Evolutionary conservation across 1,284 basidiomycete genomes (phyloP).

Genomic region (Fistulina hepatica): DNA sequence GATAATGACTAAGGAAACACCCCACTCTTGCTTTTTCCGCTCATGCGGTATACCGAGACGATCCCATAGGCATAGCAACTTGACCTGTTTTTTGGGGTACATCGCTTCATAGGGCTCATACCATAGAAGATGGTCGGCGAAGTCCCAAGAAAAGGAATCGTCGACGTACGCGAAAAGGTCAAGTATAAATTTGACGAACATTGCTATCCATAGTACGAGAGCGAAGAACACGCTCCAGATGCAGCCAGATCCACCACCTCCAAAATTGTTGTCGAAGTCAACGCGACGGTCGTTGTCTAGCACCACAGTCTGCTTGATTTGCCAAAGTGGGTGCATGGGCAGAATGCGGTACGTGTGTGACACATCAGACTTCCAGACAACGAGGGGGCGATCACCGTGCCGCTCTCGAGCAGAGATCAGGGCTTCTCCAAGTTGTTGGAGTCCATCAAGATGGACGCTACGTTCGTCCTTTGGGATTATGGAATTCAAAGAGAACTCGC

Average conservation of each 20-base stretch:
- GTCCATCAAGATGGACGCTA: slow-evolving; percentile 18
- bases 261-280: slow-evolving; percentile 13
- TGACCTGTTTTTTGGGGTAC: slow-evolving; percentile 23
- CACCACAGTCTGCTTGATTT: slow-evolving; percentile 2
- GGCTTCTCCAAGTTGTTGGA: slow-evolving; percentile 18
- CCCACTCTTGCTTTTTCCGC: slow-evolving; percentile 27
- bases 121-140: slow-evolving; percentile 9
- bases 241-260: neutral
- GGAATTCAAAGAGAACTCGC: slow-evolving; percentile 26
- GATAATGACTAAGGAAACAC: slow-evolving; percentile 23
- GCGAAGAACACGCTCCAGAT: slow-evolving; percentile 2
- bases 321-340: neutral
- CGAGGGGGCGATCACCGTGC: slow-evolving; percentile 9
- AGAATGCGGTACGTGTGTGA: slow-evolving; percentile 17
- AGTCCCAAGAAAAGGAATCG: slow-evolving; percentile 25
- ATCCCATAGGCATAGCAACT: slow-evolving; percentile 30
- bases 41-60: slow-evolving; percentile 29
- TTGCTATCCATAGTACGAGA: slow-evolving; percentile 27
- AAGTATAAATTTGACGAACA: slow-evolving; percentile 2
- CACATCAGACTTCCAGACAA: slow-evolving; percentile 31
- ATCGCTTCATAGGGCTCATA: slow-evolving; percentile 22
- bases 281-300: neutral
- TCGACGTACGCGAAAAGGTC: slow-evolving; percentile 25
- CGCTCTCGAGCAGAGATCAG: slow-evolving; percentile 6
- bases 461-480: slow-evolving; percentile 22